Base-by-base conservation (phyloP, 2,329 filamentous ascomycete species). In the Tolypocladium capitatum region DNA sequence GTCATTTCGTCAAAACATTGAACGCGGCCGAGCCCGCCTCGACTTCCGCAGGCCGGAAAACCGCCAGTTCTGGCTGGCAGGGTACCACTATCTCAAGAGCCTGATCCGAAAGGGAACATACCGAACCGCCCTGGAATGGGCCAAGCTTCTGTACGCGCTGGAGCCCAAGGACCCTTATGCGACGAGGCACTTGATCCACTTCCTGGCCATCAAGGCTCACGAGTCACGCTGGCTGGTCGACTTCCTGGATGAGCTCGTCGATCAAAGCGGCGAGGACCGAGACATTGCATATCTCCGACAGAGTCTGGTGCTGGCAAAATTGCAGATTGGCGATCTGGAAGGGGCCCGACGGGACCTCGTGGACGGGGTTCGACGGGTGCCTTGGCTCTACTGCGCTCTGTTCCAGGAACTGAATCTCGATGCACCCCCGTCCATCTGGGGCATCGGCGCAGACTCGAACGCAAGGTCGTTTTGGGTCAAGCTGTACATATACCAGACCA, bases 111-210 rank as follows among this genome's bases (percentile, higher is more conserved):
- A 94, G 56, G 89, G 90, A n/a, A 96, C 91, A 1, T 95, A 88
- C 73, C 78, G 89, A 43, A 97, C 92, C 1, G 88, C 89, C 0
- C 80, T 94, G 43, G 92, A 97, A 64, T 98, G 92, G 90, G 78
- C 86, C 7, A 95, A 92, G 66, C 68, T 97, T 6, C 71, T 96
- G 10, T 73, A 94, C 30, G 78, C 82, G 49, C 67, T 97, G 49
- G 80, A 89, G 55, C 80, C 81, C 43, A 69, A 73, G 4, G 92
- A 98, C 60, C 89, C 89, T 0, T 96, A 95, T 58, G 86, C 80
- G 43, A 78, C 95, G 59, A 75, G 82, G 51, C 77, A 95, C 48
- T 76, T 88, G 52, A 78, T 95, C 44, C 91, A 96, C 60, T 80
- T 88, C 53, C 74, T 95, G 46, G 88, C 89, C 2, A 72, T 97